phyloP scores from a whole-genome alignment of 1,284 basidiomycete species.

The Polyporus tsugae region DNA sequence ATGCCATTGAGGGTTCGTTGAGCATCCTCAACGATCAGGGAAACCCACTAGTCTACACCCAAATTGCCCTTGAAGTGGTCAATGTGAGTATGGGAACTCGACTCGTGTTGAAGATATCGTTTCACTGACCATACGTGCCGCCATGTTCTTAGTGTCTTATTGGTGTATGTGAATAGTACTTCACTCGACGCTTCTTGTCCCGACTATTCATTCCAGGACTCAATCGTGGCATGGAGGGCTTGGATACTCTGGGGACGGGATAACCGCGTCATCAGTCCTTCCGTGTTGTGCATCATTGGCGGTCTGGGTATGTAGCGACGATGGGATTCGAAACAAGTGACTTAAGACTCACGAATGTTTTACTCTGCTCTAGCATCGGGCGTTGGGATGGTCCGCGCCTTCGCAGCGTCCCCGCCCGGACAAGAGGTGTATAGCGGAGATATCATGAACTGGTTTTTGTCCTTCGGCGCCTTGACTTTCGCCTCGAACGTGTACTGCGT shows the following conservation, averaged over 20 bases:
- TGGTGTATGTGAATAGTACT: not conserved
- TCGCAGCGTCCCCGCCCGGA: not conserved
- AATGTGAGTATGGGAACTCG: not conserved
- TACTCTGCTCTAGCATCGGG: slow-evolving; percentile 7
- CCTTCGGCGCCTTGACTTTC: slow-evolving; percentile 6
- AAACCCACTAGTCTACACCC: not conserved
- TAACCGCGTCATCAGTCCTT: not conserved
- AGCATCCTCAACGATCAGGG: slow-evolving; percentile 10
- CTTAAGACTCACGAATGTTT: not conserved
- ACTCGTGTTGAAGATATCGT: not conserved
- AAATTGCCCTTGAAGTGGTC: not conserved
- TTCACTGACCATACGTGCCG: not conserved
- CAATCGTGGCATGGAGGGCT: not conserved
- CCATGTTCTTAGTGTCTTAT: not conserved
- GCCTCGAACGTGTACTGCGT: slow-evolving; percentile 10
- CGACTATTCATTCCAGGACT: not conserved
- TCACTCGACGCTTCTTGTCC: not conserved
- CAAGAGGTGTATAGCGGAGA: not conserved
- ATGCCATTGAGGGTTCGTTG: slow-evolving; percentile 6
- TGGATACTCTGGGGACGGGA: not conserved
- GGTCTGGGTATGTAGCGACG: not conserved
- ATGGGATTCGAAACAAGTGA: not conserved
- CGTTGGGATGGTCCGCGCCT: slow-evolving; percentile 13
- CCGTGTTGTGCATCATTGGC: not conserved
- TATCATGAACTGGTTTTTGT: slow-evolving; percentile 9